Conservation (phyloP, 2,329 filamentous ascomycete genomes). For the Fusarium paranaense region DNA sequence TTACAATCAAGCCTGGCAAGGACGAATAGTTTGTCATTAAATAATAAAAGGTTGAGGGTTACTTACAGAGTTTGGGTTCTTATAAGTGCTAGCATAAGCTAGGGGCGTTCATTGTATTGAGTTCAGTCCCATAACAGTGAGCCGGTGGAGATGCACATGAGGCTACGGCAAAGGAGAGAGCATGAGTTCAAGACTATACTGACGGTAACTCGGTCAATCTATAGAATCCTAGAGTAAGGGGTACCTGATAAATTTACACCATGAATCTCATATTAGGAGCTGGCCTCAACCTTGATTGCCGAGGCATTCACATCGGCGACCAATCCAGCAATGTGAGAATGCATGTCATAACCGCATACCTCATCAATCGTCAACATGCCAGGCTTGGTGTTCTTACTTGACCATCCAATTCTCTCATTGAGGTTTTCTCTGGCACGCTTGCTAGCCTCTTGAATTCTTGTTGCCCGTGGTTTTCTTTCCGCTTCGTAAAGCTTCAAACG, state of each 20-base stretch:
- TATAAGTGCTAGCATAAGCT: neutral
- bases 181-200: neutral
- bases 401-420: conserved; percentile 50
- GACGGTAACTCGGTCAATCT: neutral
- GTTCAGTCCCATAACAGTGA: neutral
- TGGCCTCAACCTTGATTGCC: neutral
- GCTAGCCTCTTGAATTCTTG: conserved; percentile 62
- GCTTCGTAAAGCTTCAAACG: conserved; percentile 60
- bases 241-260: neutral
- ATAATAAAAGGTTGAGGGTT: neutral
- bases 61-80: neutral
- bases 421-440: conserved; percentile 66
- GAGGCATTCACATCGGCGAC: neutral
- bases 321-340: conserved; percentile 37
- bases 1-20: neutral
- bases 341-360: conserved; percentile 66
- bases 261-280: neutral
- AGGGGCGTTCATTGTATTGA: neutral
- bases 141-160: neutral
- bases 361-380: conserved; percentile 72
- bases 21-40: neutral
- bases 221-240: neutral
- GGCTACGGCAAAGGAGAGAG: neutral
- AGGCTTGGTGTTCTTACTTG: conserved; percentile 58
- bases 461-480: conserved; percentile 62